Percentiles rank a stretch among this genome's conserved stretches.
These are phyloP conservation scores for Mycena olivaceomarginata DNA, from an alignment of 768 basidiomycete genomes.

Conservation along the genomic window DNA sequence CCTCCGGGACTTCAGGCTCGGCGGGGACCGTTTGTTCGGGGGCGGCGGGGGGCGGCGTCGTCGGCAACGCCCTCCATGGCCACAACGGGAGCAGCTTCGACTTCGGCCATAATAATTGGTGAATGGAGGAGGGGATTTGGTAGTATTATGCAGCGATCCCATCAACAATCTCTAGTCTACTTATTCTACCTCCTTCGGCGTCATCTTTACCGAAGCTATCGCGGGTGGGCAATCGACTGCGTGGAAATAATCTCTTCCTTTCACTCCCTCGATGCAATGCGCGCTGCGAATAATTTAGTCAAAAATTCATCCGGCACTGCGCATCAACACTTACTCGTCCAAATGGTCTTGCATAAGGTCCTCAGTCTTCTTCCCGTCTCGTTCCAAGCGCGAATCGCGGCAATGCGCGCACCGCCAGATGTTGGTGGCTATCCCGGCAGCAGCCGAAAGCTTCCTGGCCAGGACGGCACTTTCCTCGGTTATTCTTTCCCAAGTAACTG, in stretches of 20 bases:
- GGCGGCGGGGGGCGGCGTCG: constrained; percentile 39
- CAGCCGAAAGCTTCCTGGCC: constrained; percentile 46
- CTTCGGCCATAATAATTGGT: constrained; percentile 51
- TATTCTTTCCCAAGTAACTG: constrained; percentile 54
- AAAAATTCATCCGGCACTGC: background rate
- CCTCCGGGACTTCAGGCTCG: constrained; percentile 44
- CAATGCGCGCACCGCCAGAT: constrained; percentile 55
- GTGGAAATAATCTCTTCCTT: constrained; percentile 23
- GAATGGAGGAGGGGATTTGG: background rate
- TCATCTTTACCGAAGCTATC: constrained; percentile 25
- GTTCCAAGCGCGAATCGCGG: constrained; percentile 47
- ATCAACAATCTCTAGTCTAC: background rate
- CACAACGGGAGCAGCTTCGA: constrained; percentile 50
- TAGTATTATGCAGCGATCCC: constrained; percentile 12
- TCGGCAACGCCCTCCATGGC: constrained; percentile 57
- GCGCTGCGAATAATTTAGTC: background rate
- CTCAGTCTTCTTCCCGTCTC: constrained; percentile 46
- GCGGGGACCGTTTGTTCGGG: background rate
- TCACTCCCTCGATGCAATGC: constrained; percentile 22
- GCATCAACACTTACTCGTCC: constrained; percentile 15
- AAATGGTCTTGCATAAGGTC: constrained; percentile 34
- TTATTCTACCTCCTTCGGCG: constrained; percentile 23
- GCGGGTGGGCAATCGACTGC: constrained; percentile 19
- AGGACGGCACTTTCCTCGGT: constrained; percentile 47
- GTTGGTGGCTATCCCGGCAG: constrained; percentile 13